Evolutionary conservation across 768 basidiomycete genomes (phyloP).

Genomic region (Phlegmacium glaucopus): DNA sequence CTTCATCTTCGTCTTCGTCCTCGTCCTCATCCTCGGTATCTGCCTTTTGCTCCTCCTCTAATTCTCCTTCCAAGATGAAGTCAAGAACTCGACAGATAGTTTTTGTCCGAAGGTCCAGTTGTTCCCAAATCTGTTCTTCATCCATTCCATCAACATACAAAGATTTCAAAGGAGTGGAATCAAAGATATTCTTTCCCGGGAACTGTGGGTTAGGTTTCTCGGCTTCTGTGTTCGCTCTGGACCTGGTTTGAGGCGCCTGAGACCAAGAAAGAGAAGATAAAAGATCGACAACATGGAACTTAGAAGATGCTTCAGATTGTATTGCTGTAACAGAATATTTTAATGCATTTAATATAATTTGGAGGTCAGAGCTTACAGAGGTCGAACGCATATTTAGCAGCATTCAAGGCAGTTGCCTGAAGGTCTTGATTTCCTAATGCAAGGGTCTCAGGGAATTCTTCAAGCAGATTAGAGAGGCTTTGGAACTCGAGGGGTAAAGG

Average conservation of each 20-base stretch:
- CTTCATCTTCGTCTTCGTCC: no score
- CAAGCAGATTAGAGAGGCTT: constrained; percentile 51
- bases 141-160: constrained; percentile 80
- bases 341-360: constrained; percentile 1
- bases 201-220: constrained; percentile 38
- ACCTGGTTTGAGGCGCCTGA: constrained; percentile 72
- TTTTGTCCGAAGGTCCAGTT: constrained; percentile 79
- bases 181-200: constrained; percentile 31
- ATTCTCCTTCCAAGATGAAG: constrained; percentile 54
- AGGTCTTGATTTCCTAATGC: constrained; percentile 53
- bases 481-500: constrained; percentile 34
- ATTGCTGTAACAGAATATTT: constrained; percentile 45
- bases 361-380: constrained; percentile 45
- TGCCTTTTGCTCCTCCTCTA: constrained; percentile 18
- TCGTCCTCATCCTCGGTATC: constrained; percentile 28
- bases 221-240: constrained; percentile 46
- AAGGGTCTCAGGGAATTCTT: constrained; percentile 50
- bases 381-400: constrained; percentile 77
- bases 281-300: constrained; percentile 60
- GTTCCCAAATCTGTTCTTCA: constrained; percentile 89
- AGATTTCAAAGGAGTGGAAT: constrained; percentile 68
- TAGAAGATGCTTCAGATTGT: constrained; percentile 61
- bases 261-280: constrained; percentile 65
- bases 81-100: constrained; percentile 69
- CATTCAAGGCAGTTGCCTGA: constrained; percentile 54